A percentile compares a stretch with the other conserved stretches of the same genome.
Evolutionary conservation across 371 early-diverging fungal species (phyloP).

Genomic region (Mortierella polycephala): DNA sequence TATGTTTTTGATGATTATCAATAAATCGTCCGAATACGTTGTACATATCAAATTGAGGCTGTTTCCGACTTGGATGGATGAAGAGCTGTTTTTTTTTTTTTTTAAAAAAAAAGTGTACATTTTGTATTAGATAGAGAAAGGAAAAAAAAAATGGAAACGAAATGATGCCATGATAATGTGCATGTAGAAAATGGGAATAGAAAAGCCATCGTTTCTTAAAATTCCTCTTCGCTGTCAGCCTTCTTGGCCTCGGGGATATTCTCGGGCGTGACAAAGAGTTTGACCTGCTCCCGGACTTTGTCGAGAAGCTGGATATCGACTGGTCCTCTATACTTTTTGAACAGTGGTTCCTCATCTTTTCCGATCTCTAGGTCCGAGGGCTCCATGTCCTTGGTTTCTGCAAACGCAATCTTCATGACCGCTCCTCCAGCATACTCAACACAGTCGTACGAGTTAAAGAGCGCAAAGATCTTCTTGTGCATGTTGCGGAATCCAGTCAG

Average conservation of each 20-base stretch:
- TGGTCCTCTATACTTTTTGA: constrained; percentile 46
- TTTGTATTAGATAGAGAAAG: no score
- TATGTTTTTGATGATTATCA: no score
- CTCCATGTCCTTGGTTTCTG: constrained; percentile 62
- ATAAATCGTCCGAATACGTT: no score
- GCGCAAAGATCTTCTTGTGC: constrained; percentile 69
- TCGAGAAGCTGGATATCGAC: constrained; percentile 43
- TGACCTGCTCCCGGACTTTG: constrained; percentile 44
- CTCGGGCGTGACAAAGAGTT: constrained; percentile 38
- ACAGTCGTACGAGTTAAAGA: constrained; percentile 68
- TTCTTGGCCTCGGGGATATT: constrained; percentile 35
- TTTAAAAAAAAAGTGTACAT: no score
- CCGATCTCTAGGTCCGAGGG: constrained; percentile 66
- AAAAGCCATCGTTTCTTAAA: not conserved
- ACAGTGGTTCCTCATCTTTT: constrained; percentile 60
- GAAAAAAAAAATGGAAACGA: no score
- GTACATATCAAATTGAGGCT: no score
- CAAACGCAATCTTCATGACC: constrained; percentile 66
- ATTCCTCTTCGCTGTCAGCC: constrained; percentile 2
- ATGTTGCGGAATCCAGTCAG: constrained; percentile 74
- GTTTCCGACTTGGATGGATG: no score
- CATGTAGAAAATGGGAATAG: no score
- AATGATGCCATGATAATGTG: no score
- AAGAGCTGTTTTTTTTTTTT: no score
- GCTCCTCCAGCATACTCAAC: constrained; percentile 67